These are phyloP conservation scores for Solanum pennellii DNA, from an alignment of 257 asterid genomes.

Conservation along the genomic window DNA sequence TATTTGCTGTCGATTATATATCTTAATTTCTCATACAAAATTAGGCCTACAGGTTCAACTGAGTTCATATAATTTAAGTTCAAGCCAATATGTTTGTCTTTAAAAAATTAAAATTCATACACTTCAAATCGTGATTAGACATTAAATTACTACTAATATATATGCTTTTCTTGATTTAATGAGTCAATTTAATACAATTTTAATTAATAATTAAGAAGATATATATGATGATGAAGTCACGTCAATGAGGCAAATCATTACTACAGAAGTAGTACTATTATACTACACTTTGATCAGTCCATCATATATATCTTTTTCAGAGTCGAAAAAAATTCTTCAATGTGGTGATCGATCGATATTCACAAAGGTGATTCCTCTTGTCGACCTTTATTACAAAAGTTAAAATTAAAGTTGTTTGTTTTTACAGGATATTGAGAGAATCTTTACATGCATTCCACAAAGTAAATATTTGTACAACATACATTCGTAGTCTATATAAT, in stretches of 20 bases:
- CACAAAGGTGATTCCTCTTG: conserved; percentile 1
- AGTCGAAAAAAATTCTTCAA: neutral
- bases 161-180: neutral
- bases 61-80: neutral
- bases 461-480: neutral
- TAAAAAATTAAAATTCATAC: neutral
- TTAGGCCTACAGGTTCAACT: neutral
- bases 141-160: neutral
- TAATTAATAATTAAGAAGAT: neutral
- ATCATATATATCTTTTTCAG: neutral
- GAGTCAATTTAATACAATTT: neutral
- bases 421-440: neutral
- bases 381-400: neutral
- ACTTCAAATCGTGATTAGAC: neutral
- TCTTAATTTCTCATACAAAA: neutral
- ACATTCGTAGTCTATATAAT: neutral
- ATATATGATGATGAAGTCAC: neutral
- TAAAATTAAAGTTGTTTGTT: neutral
- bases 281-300: neutral
- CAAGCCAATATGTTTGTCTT: neutral
- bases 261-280: neutral
- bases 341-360: neutral
- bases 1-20: neutral
- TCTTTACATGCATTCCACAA: neutral
- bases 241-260: neutral